These are phyloP conservation scores for Talaromyces sp. DNA, from an alignment of 2,329 filamentous ascomycete genomes.

Conservation along the genomic window DNA sequence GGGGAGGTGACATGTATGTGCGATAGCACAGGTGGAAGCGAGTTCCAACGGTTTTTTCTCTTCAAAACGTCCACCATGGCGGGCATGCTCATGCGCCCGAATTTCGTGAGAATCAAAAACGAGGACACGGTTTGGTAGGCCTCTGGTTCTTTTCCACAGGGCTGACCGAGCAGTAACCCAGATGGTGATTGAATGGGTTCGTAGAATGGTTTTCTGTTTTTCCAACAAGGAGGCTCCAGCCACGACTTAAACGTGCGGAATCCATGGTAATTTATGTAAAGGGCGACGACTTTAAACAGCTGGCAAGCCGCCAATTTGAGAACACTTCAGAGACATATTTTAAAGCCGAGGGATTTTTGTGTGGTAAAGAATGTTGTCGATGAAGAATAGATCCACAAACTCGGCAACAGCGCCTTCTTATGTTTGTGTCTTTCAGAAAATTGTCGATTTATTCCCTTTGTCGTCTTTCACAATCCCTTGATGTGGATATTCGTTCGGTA, in stretches of 20 bases:
- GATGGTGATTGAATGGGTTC: neutral
- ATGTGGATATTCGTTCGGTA: neutral
- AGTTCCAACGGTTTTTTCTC: constrained; percentile 30
- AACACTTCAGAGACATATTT: constrained; percentile 10
- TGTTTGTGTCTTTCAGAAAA: constrained; percentile 1
- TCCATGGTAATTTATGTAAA: constrained; percentile 8
- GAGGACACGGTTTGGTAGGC: neutral
- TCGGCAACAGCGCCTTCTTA: constrained; percentile 8
- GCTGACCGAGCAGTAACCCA: neutral
- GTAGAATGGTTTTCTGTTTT: neutral
- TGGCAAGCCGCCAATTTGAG: constrained; percentile 7
- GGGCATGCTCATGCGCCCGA: neutral
- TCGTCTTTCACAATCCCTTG: neutral
- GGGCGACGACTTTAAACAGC: constrained; percentile 7
- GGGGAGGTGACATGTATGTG: constrained; percentile 23
- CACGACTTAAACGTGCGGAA: constrained; percentile 9
- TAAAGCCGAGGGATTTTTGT: neutral
- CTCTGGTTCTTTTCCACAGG: neutral
- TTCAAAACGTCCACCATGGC: constrained; percentile 22
- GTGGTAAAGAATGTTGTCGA: neutral
- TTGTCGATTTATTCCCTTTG: neutral
- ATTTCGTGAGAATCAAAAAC: neutral
- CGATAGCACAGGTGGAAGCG: constrained; percentile 30
- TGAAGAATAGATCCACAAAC: constrained; percentile 5
- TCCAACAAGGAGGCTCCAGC: constrained; percentile 9